These are phyloP conservation scores for Penicillium tannophilum DNA, from an alignment of 495 filamentous ascomycete genomes.

Conservation along the genomic window DNA sequence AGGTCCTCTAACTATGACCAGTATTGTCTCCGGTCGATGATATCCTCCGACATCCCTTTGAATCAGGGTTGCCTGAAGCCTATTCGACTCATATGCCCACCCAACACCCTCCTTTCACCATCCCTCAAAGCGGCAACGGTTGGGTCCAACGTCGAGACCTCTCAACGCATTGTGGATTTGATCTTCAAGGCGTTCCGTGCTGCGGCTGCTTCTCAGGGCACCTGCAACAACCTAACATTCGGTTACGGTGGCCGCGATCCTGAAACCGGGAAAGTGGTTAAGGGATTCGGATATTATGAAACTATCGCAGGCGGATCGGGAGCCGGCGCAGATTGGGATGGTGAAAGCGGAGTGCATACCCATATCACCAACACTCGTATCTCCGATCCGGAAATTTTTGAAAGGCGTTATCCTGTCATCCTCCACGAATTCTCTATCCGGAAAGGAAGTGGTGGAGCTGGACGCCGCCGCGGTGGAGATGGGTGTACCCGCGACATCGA, in stretches of 20 bases:
- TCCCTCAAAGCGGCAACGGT: slow-evolving; percentile 83
- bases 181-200: slow-evolving; percentile 84
- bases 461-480: slow-evolving; percentile 36
- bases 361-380: slow-evolving; percentile 98
- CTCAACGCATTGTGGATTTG: slow-evolving; percentile 87
- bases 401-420: slow-evolving; percentile 87
- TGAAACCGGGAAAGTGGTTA: slow-evolving; percentile 23
- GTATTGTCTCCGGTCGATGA: slow-evolving; percentile 85
- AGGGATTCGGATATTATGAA: slow-evolving; percentile 92
- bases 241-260: slow-evolving; percentile 37
- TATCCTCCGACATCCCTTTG: slow-evolving; percentile 85
- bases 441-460: slow-evolving; percentile 59
- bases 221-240: slow-evolving; percentile 74
- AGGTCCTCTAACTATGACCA: not conserved
- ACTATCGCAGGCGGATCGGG: slow-evolving; percentile 90
- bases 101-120: slow-evolving; percentile 75
- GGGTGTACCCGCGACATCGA: slow-evolving; percentile 37
- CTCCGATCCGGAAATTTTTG: slow-evolving; percentile 89
- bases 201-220: slow-evolving; percentile 83
- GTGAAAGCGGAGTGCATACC: slow-evolving; percentile 82
- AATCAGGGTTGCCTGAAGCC: slow-evolving; percentile 93
- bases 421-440: slow-evolving; percentile 78
- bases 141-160: slow-evolving; percentile 72
- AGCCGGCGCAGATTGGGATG: slow-evolving; percentile 78
- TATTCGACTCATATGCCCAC: slow-evolving; percentile 77